phyloP scores from a whole-genome alignment of 495 filamentous ascomycete species.

The Lasiosphaeria hispida region DNA sequence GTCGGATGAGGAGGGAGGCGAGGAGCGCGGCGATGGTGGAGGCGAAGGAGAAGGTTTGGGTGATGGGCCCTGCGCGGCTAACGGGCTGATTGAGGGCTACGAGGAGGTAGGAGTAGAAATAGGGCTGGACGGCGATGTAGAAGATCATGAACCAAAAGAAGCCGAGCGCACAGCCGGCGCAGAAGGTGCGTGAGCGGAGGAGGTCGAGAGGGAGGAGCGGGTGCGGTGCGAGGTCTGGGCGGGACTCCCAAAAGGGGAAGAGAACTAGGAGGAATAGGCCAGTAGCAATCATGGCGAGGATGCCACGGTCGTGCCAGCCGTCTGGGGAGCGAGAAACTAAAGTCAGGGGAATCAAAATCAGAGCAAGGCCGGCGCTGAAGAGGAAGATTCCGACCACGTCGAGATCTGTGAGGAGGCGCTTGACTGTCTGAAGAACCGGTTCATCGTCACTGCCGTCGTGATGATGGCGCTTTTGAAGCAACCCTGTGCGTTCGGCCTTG shows the following conservation, averaged over 20 bases:
- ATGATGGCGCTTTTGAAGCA: constrained; percentile 22
- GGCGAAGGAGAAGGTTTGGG: constrained; percentile 51
- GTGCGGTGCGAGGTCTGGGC: constrained; percentile 48
- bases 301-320: constrained; percentile 50
- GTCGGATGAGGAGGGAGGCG: constrained; percentile 54
- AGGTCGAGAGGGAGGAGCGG: constrained; percentile 60
- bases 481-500: constrained; percentile 47
- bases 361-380: constrained; percentile 54
- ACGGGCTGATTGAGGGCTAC: constrained; percentile 61
- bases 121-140: constrained; percentile 59
- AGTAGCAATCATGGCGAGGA: constrained; percentile 57
- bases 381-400: constrained; percentile 58
- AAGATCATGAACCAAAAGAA: constrained; percentile 60
- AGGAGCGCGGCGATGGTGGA: constrained; percentile 51
- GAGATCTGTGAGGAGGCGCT: constrained; percentile 56
- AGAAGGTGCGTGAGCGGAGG: constrained; percentile 59
- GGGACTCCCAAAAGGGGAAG: constrained; percentile 59
- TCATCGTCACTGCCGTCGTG: not conserved
- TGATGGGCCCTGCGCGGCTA: constrained; percentile 51
- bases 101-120: constrained; percentile 62
- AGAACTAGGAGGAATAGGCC: constrained; percentile 53
- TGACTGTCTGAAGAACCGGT: constrained; percentile 14
- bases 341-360: constrained; percentile 65
- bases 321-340: constrained; percentile 47
- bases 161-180: constrained; percentile 57